Percentiles rank a stretch among this genome's conserved stretches.
phyloP scores from a whole-genome alignment of 73 alveolate genomes.

The Paramecium octaurelia region DNA sequence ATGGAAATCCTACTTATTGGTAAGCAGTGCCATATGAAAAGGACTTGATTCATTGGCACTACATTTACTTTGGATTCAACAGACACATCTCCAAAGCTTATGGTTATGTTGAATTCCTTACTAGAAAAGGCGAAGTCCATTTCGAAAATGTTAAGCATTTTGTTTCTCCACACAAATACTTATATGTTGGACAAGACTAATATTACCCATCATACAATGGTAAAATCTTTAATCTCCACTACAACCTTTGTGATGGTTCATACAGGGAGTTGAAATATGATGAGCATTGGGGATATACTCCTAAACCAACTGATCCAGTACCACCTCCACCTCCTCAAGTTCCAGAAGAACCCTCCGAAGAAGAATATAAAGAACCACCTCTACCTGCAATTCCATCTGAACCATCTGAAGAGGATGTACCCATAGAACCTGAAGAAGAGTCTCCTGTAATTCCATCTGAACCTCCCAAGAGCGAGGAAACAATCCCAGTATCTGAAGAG shows the following conservation, averaged over 20 bases:
- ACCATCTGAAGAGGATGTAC: background rate
- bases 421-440: background rate
- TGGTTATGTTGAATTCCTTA: constrained; percentile 21
- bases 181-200: background rate
- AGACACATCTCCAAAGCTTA: background rate
- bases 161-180: background rate
- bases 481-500: background rate
- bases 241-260: constrained; percentile 16
- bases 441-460: background rate
- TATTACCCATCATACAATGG: constrained; percentile 23
- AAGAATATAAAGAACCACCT: background rate
- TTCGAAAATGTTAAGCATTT: constrained; percentile 25
- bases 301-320: constrained; percentile 37
- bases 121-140: constrained; percentile 9
- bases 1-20: background rate
- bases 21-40: background rate
- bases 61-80: background rate
- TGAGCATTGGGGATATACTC: constrained; percentile 38
- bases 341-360: background rate
- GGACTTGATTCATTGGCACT: background rate
- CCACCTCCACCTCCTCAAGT: background rate
- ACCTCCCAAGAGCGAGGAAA: background rate
- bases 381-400: background rate
- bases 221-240: background rate
- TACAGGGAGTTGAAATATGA: background rate